Percentiles rank a stretch among this genome's conserved stretches.
These are phyloP conservation scores for Pseudogymnoascus sp. DNA, from an alignment of 2,329 filamentous ascomycete genomes.

Conservation along the genomic window DNA sequence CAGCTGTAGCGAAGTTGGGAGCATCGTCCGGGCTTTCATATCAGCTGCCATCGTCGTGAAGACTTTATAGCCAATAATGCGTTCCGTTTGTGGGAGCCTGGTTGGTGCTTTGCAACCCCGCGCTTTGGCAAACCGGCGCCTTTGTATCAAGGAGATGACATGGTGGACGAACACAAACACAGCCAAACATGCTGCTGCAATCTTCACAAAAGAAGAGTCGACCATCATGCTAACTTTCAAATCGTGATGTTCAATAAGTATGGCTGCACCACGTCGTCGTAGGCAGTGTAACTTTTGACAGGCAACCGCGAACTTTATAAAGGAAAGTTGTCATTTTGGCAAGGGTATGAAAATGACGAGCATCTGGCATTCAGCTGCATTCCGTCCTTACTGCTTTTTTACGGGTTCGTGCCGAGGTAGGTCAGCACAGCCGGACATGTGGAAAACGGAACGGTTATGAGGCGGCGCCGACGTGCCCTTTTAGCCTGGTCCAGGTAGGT, in stretches of 20 bases:
- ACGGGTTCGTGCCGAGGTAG: background rate
- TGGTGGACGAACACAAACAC: background rate
- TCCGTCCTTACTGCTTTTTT: background rate
- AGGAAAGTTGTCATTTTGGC: background rate
- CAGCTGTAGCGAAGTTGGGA: background rate
- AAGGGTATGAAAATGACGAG: background rate
- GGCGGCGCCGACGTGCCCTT: background rate
- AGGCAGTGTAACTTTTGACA: background rate
- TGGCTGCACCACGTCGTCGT: background rate
- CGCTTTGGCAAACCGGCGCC: slow-evolving; percentile 20
- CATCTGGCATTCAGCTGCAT: background rate
- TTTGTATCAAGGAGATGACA: background rate
- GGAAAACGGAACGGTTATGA: background rate
- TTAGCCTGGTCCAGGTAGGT: background rate
- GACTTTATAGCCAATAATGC: slow-evolving; percentile 24
- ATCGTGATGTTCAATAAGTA: background rate
- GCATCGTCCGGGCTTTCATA: background rate
- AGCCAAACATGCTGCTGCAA: background rate
- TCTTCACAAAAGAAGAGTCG: background rate
- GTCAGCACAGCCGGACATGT: background rate
- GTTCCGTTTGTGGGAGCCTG: slow-evolving; percentile 24
- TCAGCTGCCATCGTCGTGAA: slow-evolving; percentile 17
- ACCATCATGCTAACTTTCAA: background rate
- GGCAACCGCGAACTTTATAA: background rate
- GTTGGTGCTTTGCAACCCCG: slow-evolving; percentile 25